Conservation (phyloP, 345 rosid genomes). For the Zanthoxylum bungeanum region DNA sequence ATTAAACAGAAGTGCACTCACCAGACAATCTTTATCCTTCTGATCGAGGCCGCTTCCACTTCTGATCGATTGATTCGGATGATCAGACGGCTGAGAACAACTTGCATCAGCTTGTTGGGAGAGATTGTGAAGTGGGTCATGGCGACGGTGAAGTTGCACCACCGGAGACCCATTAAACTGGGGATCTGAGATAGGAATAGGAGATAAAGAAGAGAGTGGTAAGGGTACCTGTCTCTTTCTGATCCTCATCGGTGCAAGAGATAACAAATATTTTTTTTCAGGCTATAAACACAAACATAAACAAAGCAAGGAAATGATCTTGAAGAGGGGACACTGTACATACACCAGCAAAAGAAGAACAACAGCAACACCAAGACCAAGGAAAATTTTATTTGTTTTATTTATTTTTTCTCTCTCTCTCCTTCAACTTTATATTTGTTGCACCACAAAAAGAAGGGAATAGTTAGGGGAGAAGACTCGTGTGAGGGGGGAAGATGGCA, state of each 20-base stretch:
- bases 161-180: slow-evolving; percentile 43
- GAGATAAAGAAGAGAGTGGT: slow-evolving; percentile 75
- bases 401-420: slow-evolving; percentile 32
- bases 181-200: slow-evolving; percentile 84
- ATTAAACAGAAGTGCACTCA: slow-evolving; percentile 20
- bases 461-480: slow-evolving; percentile 21
- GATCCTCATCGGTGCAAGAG: slow-evolving; percentile 77
- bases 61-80: slow-evolving; percentile 41
- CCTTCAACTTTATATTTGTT: slow-evolving; percentile 54
- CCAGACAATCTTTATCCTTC: slow-evolving; percentile 31
- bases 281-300: background rate
- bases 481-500: slow-evolving; percentile 21
- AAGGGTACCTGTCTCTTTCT: slow-evolving; percentile 75
- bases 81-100: slow-evolving; percentile 32
- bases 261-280: background rate
- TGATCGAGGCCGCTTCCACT: background rate
- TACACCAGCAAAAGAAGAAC: no score
- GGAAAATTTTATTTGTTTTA: slow-evolving; percentile 8
- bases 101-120: slow-evolving; percentile 4
- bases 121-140: slow-evolving; percentile 14
- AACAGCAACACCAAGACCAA: background rate
- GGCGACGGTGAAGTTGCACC: slow-evolving; percentile 46
- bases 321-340: background rate
- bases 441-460: slow-evolving; percentile 58
- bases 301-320: background rate